Percentiles rank a stretch among this genome's conserved stretches.
Evolutionary conservation across 2,329 filamentous ascomycete genomes (phyloP).

Genomic region (Epichloe amarillans): DNA sequence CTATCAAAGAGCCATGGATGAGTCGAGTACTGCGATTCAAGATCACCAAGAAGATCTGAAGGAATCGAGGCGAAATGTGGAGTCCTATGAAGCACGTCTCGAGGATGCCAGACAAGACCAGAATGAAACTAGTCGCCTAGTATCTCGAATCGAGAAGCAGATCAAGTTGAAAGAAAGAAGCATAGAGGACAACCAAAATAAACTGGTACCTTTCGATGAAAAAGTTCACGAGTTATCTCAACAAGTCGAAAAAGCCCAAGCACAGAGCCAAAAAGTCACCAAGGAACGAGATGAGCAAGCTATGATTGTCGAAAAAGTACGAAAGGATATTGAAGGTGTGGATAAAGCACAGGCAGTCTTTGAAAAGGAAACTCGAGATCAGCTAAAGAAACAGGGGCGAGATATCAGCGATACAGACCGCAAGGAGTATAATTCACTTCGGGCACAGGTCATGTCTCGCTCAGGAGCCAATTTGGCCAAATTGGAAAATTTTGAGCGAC

Average conservation of each 20-base stretch:
- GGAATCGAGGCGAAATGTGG: constrained; percentile 77
- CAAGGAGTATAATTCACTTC: constrained; percentile 77
- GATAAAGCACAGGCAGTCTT: constrained; percentile 82
- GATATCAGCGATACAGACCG: constrained; percentile 76
- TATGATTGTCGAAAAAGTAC: constrained; percentile 54
- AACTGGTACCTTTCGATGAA: constrained; percentile 78
- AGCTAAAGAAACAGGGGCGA: constrained; percentile 73
- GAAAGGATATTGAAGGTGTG: constrained; percentile 71
- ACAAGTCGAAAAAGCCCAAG: constrained; percentile 55
- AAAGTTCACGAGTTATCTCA: constrained; percentile 71
- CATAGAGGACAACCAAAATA: constrained; percentile 75
- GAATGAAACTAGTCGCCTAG: constrained; percentile 59
- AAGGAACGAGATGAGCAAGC: constrained; percentile 67
- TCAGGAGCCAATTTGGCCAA: constrained; percentile 71
- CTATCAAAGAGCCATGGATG: constrained; percentile 85
- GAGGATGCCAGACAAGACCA: constrained; percentile 79
- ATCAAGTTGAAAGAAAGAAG: constrained; percentile 80
- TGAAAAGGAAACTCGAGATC: constrained; percentile 75
- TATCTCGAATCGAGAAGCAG: constrained; percentile 67
- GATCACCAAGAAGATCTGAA: constrained; percentile 91
- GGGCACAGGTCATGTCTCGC: constrained; percentile 71
- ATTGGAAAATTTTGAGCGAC: constrained; percentile 73
- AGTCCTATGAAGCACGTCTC: constrained; percentile 67
- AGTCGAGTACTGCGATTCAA: constrained; percentile 79
- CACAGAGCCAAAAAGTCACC: constrained; percentile 54